These are phyloP conservation scores for Phaeolepiota aurea DNA, from an alignment of 768 basidiomycete species.

Conservation along the genomic window DNA sequence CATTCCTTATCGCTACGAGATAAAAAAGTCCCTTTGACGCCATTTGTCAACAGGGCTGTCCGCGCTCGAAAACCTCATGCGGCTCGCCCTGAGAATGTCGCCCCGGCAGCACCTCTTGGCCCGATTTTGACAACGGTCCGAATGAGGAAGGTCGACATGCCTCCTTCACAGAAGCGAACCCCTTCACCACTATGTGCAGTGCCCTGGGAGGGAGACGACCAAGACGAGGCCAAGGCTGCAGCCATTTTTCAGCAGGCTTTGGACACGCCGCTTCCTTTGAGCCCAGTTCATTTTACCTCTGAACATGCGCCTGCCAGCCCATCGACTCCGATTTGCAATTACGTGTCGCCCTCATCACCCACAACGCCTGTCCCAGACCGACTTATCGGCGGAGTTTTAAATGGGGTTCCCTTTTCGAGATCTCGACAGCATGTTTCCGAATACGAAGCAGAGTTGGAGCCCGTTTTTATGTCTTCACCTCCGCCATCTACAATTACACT, in stretches of 20 bases:
- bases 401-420: not conserved
- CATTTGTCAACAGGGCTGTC: conserved; percentile 15
- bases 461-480: too few species aligned
- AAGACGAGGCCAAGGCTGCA: conserved; percentile 7
- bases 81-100: conserved; percentile 2
- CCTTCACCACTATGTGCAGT: conserved; percentile 22
- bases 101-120: conserved; percentile 9
- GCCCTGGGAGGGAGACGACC: conserved; percentile 8
- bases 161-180: not conserved
- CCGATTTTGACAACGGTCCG: conserved; percentile 24
- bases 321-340: not conserved
- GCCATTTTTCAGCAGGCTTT: conserved; percentile 23
- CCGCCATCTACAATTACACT: too few species aligned
- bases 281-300: conserved; percentile 18
- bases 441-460: not conserved
- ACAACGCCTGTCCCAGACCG: conserved; percentile 6
- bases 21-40: conserved; percentile 16
- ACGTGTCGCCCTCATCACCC: conserved; percentile 6
- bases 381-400: conserved; percentile 1
- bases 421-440: not conserved
- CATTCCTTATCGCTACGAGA: conserved; percentile 15
- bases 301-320: conserved; percentile 5
- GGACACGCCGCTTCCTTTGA: conserved; percentile 28
- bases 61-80: conserved; percentile 6
- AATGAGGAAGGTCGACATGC: conserved; percentile 11